Base-by-base conservation (phyloP, 345 rosid species). In the Dipteronia sinensis region DNA sequence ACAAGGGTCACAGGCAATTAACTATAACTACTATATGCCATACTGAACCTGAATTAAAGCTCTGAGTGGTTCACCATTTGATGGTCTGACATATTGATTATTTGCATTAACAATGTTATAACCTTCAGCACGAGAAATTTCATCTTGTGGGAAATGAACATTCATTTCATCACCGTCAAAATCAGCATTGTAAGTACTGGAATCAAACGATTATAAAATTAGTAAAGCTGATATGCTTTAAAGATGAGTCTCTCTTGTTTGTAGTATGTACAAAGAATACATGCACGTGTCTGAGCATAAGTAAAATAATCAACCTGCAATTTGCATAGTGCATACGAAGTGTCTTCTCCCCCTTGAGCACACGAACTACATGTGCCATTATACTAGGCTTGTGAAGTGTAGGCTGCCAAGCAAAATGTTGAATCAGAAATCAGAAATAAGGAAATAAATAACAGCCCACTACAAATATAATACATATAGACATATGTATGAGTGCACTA, bases 91-190 rank as follows among this genome's bases (percentile, higher is more conserved):
- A 85, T 92, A 96, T 81, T 96, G 99, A 75, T 96, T 90, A 82
- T 96, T 96, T 75, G 99, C 99, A 87, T 96, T 94, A 44, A 94
- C 99, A 80, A 96, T 91, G 87, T 96, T 94, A 87, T 94, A 96
- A 19, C 89, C 99, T 88, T 96, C 99, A 62, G 99, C 93, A 67
- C 99, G 98, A 81, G 98, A 94, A 78, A 96, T 87, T 82, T 96
- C 97, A 89, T 96, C 99, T 96, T 96, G 99, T 65, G 99, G 98
- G 69, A 96, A 96, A 88, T 96, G 99, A 78, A 96, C 99, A 87
- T 96, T 96, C 96, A 96, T 96, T 87, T 96, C 99, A 88, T 96
- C 99, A 71, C 99, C 99, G 80, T 96, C 99, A 90, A 96, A 96
- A 84, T 96, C 99, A 76, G 99, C 99, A 85, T 96, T 96, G 86